phyloP scores from a whole-genome alignment of 1,284 basidiomycete species.

The Prillingera fragicola region DNA sequence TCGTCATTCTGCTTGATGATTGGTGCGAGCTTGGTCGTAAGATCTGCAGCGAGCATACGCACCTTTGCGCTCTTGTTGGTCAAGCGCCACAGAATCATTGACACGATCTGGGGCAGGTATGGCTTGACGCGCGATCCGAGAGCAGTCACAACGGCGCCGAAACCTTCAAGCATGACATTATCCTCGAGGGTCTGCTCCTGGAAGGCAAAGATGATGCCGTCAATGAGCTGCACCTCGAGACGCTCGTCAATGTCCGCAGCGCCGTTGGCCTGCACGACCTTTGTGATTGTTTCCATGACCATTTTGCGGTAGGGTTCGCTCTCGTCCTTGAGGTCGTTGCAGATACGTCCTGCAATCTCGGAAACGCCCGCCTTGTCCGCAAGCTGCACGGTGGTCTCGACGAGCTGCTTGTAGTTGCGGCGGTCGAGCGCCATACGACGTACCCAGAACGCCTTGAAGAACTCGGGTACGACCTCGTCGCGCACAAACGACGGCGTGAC shows the following conservation, averaged over 20 bases:
- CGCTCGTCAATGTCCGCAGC: conserved; percentile 96
- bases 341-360: conserved; percentile 90
- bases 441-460: conserved; percentile 99
- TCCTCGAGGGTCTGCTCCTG: conserved; percentile 99
- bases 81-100: conserved; percentile 97
- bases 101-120: conserved; percentile 97
- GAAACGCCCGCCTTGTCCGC: conserved; percentile 94
- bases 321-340: conserved; percentile 94
- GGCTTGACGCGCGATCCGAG: conserved; percentile 98
- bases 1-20: conserved; percentile 99
- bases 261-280: conserved; percentile 85
- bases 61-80: conserved; percentile 99
- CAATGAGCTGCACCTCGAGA: conserved; percentile 86
- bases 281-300: conserved; percentile 99
- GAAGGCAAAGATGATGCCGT: conserved; percentile 99
- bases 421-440: conserved; percentile 95
- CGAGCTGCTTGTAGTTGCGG: conserved; percentile 93
- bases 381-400: conserved; percentile 96
- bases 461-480: conserved; percentile 97
- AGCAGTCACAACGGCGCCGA: conserved; percentile 93
- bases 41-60: conserved; percentile 94
- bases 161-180: conserved; percentile 97
- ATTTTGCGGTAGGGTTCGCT: conserved; percentile 97
- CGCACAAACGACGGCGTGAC: conserved; percentile 90
- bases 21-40: conserved; percentile 88